Evolutionary conservation across 139 green algal species (phyloP).

Genomic region (Coelastrella sp.): DNA sequence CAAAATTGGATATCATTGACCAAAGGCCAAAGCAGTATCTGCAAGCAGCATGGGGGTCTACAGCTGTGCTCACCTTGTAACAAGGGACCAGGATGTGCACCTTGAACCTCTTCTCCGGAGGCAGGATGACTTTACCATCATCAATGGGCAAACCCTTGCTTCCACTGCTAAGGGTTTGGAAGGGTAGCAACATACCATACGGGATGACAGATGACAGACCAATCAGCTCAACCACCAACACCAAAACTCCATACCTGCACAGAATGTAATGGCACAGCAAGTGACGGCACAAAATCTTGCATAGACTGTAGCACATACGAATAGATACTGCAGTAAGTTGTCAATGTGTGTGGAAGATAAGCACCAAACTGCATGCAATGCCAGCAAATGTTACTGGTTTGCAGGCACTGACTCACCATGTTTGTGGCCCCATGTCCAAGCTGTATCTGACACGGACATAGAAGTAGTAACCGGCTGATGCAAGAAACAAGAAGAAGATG

Average conservation of each 20-base stretch:
- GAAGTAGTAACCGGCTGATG: slow-evolving; percentile 44
- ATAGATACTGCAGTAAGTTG: no score
- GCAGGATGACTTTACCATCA: slow-evolving; percentile 33
- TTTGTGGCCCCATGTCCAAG: slow-evolving; percentile 49
- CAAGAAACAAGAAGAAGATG: slow-evolving; percentile 40
- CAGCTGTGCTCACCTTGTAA: slow-evolving; percentile 59
- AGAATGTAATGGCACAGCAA: no score
- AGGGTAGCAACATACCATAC: slow-evolving; percentile 58
- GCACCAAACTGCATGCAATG: no score
- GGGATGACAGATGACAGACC: slow-evolving; percentile 57
- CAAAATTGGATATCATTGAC: no score
- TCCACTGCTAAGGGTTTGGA: slow-evolving; percentile 28
- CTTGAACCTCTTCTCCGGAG: slow-evolving; percentile 47
- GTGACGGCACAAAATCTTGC: no score
- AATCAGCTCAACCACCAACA: slow-evolving; percentile 59
- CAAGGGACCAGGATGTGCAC: slow-evolving; percentile 64
- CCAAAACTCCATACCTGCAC: slow-evolving; percentile 52
- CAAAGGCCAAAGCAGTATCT: no score
- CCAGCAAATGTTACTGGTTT: no score
- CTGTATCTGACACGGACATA: slow-evolving; percentile 41
- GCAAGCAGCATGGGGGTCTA: no score
- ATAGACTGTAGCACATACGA: no score
- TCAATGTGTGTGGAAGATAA: no score
- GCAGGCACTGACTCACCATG: slow-evolving; percentile 14
- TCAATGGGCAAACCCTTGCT: slow-evolving; percentile 41